Evolutionary conservation across 345 rosid species (phyloP).

Genomic region (Linum lewisii): DNA sequence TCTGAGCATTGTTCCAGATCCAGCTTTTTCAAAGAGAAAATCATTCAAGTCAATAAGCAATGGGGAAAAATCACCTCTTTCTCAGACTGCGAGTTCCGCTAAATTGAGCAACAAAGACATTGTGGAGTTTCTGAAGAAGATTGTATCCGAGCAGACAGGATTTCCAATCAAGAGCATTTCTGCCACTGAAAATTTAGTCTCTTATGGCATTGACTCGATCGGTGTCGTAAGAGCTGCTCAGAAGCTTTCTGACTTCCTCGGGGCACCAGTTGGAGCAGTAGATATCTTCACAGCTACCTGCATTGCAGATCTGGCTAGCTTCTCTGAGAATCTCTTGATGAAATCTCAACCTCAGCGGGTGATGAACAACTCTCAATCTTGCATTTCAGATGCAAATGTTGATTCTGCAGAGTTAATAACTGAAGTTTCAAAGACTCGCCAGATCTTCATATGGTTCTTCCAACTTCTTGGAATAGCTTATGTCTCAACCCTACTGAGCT

Average conservation of each 20-base stretch:
- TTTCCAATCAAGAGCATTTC: slow-evolving; percentile 30
- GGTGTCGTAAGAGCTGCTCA: slow-evolving; percentile 70
- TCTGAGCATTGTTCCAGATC: slow-evolving; percentile 31
- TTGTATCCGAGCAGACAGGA: slow-evolving; percentile 47
- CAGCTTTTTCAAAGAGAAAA: slow-evolving; percentile 26
- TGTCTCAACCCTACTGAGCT: slow-evolving; percentile 28
- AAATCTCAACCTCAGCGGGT: slow-evolving; percentile 36
- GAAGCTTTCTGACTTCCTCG: slow-evolving; percentile 51
- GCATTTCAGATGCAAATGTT: slow-evolving; percentile 22
- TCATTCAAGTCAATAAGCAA: slow-evolving; percentile 30
- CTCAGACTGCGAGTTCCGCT: slow-evolving; percentile 24
- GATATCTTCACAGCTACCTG: slow-evolving; percentile 62
- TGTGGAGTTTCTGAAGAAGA: slow-evolving; percentile 33
- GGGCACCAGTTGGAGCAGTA: slow-evolving; percentile 58
- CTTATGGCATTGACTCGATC: slow-evolving; percentile 63
- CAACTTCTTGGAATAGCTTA: slow-evolving; percentile 43
- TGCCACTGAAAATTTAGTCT: slow-evolving; percentile 37
- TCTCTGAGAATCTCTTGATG: slow-evolving; percentile 35
- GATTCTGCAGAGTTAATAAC: slow-evolving; percentile 19
- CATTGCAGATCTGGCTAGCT: slow-evolving; percentile 55
- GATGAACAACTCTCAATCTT: slow-evolving; percentile 15
- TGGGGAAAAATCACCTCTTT: slow-evolving; percentile 37
- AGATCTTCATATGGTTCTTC: slow-evolving; percentile 27
- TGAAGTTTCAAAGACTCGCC: slow-evolving; percentile 32
- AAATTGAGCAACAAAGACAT: slow-evolving; percentile 34